These are phyloP conservation scores for Talaromyces proteolyticus DNA, from an alignment of 495 filamentous ascomycete genomes.

Conservation along the genomic window DNA sequence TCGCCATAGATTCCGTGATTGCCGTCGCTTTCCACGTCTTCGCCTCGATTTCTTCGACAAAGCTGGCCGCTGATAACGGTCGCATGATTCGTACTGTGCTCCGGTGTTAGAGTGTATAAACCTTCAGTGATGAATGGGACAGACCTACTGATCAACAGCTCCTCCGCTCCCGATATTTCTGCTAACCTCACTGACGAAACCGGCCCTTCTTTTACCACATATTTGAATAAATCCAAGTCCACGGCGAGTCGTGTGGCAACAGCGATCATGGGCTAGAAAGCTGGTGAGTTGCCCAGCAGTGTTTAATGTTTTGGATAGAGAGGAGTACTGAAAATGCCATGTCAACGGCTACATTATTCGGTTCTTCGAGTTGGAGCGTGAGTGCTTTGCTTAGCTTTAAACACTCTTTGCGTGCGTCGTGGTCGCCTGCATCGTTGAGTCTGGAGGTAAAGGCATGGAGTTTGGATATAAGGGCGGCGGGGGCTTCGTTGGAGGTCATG, in stretches of 20 bases:
- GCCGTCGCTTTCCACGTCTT: not conserved
- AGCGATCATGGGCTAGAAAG: not conserved
- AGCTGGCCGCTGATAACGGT: not conserved
- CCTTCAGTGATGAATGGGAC: too few relatives aligned
- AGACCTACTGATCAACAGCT: not conserved
- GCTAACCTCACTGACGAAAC: not conserved
- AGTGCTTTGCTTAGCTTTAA: not conserved
- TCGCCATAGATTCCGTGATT: not conserved
- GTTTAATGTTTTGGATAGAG: not conserved
- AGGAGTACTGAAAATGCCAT: slow-evolving; percentile 1
- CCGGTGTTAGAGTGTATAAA: not conserved
- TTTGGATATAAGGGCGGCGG: not conserved
- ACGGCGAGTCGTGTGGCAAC: slow-evolving; percentile 19
- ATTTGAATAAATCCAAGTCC: slow-evolving; percentile 27
- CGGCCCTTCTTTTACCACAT: slow-evolving; percentile 1
- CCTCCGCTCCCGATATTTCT: not conserved
- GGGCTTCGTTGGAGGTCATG: not conserved
- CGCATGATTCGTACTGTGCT: not conserved
- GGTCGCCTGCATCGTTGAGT: not conserved
- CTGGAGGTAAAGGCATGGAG: not conserved
- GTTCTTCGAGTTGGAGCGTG: not conserved
- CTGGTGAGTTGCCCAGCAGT: not conserved
- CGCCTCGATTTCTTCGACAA: not conserved
- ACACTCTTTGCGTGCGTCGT: not conserved
- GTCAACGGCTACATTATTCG: not conserved